phyloP scores from a whole-genome alignment of 2,329 filamentous ascomycete species.

The Biscogniauxia marginata region DNA sequence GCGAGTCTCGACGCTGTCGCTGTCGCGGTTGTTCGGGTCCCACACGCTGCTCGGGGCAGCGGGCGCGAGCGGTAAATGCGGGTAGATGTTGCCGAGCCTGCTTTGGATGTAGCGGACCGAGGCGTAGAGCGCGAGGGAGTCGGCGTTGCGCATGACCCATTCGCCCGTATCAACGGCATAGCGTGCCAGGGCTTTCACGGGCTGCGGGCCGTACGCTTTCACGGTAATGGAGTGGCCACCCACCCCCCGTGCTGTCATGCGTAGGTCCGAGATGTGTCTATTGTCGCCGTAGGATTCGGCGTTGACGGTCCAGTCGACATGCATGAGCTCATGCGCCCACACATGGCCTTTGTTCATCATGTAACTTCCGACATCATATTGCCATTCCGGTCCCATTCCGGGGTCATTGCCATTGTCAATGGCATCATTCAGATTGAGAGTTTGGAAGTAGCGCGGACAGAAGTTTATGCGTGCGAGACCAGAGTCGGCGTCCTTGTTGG shows the following conservation, averaged over 20 bases:
- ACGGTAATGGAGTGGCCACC: background rate
- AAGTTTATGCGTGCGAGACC: conserved; percentile 6
- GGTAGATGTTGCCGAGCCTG: conserved; percentile 3
- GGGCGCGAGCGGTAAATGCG: conserved; percentile 3
- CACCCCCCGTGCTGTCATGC: background rate
- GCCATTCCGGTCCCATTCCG: background rate
- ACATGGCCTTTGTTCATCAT: conserved; percentile 1
- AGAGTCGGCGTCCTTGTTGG: conserved; percentile 1
- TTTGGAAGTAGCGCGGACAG: conserved; percentile 4
- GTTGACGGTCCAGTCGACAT: conserved; percentile 3
- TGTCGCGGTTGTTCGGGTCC: background rate
- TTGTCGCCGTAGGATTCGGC: background rate
- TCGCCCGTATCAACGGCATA: background rate
- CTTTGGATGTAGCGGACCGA: conserved; percentile 3
- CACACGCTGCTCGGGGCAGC: background rate
- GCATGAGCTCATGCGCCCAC: conserved; percentile 6
- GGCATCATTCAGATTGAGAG: background rate
- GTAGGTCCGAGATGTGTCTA: background rate
- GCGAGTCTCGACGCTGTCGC: background rate
- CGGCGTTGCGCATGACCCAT: conserved; percentile 5
- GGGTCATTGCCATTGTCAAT: conserved; percentile 2
- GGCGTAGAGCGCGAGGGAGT: conserved; percentile 1
- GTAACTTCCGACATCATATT: background rate
- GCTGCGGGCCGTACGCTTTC: conserved; percentile 2
- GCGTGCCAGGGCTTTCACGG: conserved; percentile 1